Percentiles rank a stretch among this genome's conserved stretches.
Conservation (phyloP, 805 yeast species). For the Priceomyces carsonii region DNA sequence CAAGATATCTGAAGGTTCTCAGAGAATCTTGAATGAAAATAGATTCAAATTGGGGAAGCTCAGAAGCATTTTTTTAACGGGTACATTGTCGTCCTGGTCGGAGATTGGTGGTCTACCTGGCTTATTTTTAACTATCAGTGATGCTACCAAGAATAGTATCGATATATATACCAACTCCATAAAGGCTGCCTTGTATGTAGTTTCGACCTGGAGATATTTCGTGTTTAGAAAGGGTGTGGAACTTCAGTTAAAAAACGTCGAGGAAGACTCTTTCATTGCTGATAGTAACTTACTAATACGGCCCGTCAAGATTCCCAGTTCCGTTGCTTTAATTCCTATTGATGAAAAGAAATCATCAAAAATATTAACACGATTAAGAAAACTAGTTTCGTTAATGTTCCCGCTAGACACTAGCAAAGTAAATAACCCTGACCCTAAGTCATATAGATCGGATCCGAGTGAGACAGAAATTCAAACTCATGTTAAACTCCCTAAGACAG, state of each 20-base stretch:
- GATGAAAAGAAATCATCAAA: constrained; percentile 6
- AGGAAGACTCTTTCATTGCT: constrained; percentile 28
- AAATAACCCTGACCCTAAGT: constrained; percentile 37
- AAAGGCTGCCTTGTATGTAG: constrained; percentile 44
- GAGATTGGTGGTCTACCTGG: constrained; percentile 95
- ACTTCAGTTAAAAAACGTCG: constrained; percentile 36
- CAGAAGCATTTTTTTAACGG: constrained; percentile 72
- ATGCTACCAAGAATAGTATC: constrained; percentile 64
- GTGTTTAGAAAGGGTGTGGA: constrained; percentile 76
- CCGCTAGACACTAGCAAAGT: constrained; percentile 48
- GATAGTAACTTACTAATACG: constrained; percentile 40
- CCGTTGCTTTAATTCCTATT: background rate
- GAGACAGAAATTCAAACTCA: constrained; percentile 42
- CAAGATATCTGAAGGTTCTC: constrained; percentile 82
- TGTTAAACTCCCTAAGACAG: constrained; percentile 29
- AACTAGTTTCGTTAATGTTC: constrained; percentile 55
- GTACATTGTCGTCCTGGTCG: constrained; percentile 66
- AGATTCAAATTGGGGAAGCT: constrained; percentile 58
- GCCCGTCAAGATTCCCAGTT: constrained; percentile 30
- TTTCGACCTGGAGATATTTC: constrained; percentile 84
- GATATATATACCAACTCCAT: constrained; percentile 50
- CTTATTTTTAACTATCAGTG: constrained; percentile 74
- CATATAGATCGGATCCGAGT: constrained; percentile 38
- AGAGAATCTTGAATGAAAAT: constrained; percentile 66
- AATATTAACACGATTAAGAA: constrained; percentile 21